Evolutionary conservation across 257 asterid genomes (phyloP).

Genomic region (Solanum peruvianum): DNA sequence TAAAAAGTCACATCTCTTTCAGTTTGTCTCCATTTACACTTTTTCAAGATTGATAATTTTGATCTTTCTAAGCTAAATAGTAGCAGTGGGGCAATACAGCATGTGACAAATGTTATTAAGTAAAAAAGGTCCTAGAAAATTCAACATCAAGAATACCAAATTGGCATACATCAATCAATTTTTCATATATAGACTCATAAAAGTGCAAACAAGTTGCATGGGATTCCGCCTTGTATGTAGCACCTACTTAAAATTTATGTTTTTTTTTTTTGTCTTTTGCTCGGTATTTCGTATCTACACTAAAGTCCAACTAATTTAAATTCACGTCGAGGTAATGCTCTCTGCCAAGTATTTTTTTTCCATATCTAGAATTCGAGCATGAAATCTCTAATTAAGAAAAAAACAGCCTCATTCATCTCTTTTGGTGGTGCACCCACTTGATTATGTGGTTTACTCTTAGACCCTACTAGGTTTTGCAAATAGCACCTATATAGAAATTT

Average conservation of each 20-base stretch:
- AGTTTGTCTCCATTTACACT: neutral
- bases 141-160: neutral
- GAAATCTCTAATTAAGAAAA: no score
- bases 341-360: neutral
- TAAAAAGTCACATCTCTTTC: neutral
- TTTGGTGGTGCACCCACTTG: neutral
- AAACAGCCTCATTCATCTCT: neutral
- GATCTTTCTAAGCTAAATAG: neutral
- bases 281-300: neutral
- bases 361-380: neutral
- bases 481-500: neutral
- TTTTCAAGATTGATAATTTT: neutral
- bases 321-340: neutral
- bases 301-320: neutral
- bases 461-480: neutral
- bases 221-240: neutral
- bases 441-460: neutral
- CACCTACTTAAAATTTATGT: neutral
- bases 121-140: neutral
- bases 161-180: neutral
- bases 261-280: no score
- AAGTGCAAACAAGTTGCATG: constrained; percentile 3
- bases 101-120: neutral
- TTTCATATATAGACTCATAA: neutral
- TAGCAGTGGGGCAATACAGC: neutral